phyloP scores from a whole-genome alignment of 805 yeast species.

The Ogataea philodendri region DNA sequence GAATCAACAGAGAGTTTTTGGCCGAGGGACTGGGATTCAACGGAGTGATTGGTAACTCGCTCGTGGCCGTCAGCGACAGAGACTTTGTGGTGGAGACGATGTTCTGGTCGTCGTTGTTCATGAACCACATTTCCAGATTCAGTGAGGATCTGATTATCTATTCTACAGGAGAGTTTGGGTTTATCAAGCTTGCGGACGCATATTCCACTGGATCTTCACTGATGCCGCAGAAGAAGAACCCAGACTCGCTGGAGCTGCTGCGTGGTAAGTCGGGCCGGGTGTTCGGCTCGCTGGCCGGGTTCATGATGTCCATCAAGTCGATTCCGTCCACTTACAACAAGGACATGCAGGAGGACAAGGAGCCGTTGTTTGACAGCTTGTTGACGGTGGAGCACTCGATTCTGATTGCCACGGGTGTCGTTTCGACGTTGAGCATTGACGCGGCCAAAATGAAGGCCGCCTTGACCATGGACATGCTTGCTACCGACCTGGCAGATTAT shows the following conservation, averaged over 20 bases:
- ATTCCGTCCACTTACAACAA: constrained; percentile 97
- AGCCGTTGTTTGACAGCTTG: constrained; percentile 91
- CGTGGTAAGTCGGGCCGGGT: constrained; percentile 98
- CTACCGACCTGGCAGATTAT: constrained; percentile 97
- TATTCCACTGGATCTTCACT: constrained; percentile 97
- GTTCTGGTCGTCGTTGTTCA: constrained; percentile 93
- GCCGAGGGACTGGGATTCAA: constrained; percentile 78
- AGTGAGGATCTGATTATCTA: constrained; percentile 93
- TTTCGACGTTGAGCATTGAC: constrained; percentile 78
- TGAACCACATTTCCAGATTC: constrained; percentile 93
- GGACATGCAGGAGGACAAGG: constrained; percentile 99
- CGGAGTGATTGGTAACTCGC: constrained; percentile 90
- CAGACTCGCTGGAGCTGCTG: constrained; percentile 90
- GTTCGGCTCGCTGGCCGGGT: constrained; percentile 92
- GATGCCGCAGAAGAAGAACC: constrained; percentile 99
- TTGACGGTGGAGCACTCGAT: constrained; percentile 91
- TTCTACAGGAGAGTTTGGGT: constrained; percentile 97
- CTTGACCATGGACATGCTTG: constrained; percentile 97
- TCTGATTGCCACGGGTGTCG: constrained; percentile 92
- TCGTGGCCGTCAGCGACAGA: constrained; percentile 96
- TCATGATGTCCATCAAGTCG: constrained; percentile 94
- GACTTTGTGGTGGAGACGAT: constrained; percentile 94
- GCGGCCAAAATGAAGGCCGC: constrained; percentile 79
- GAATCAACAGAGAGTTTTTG: constrained; percentile 91
- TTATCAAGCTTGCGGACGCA: constrained; percentile 90